These are phyloP conservation scores for Cudoniella acicularis DNA, from an alignment of 495 filamentous ascomycete genomes.

Conservation along the genomic window DNA sequence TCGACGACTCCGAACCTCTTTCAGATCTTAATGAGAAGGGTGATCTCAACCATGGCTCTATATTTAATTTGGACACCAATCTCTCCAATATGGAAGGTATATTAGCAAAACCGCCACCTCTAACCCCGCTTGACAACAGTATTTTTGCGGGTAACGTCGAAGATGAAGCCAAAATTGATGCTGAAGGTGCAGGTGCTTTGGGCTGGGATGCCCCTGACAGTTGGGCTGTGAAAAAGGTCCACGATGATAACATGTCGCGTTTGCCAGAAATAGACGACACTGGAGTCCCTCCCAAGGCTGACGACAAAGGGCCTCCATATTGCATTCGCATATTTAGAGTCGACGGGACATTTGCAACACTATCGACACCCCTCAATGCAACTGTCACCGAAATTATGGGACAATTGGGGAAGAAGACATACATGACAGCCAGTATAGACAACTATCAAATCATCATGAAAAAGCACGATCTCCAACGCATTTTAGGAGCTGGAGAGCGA, in stretches of 20 bases:
- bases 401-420: slow-evolving; percentile 85
- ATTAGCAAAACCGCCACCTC: slow-evolving; percentile 57
- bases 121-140: slow-evolving; percentile 57
- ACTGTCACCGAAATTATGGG: slow-evolving; percentile 80
- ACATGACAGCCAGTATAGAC: slow-evolving; percentile 79
- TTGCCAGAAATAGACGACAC: slow-evolving; percentile 58
- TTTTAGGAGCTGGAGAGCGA: slow-evolving; percentile 71
- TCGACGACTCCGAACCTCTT: slow-evolving; percentile 26
- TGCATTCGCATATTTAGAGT: slow-evolving; percentile 94
- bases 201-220: slow-evolving; percentile 90
- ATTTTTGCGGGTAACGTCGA: slow-evolving; percentile 50
- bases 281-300: slow-evolving; percentile 52
- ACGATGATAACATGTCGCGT: slow-evolving; percentile 58
- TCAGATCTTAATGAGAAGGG: slow-evolving; percentile 39
- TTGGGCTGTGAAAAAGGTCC: slow-evolving; percentile 76
- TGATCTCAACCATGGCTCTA: slow-evolving; percentile 38
- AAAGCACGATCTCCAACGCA: slow-evolving; percentile 84
- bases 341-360: slow-evolving; percentile 89
- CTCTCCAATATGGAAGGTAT: slow-evolving; percentile 82
- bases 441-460: slow-evolving; percentile 95
- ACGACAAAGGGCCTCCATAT: slow-evolving; percentile 66
- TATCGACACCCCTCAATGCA: slow-evolving; percentile 75
- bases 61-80: slow-evolving; percentile 79
- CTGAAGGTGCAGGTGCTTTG: slow-evolving; percentile 38
- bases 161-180: slow-evolving; percentile 35